Evolutionary conservation across 2,329 filamentous ascomycete species (phyloP), one percentile per base, ranked within the genome.

Genomic region (Botrytis deweyae): DNA sequence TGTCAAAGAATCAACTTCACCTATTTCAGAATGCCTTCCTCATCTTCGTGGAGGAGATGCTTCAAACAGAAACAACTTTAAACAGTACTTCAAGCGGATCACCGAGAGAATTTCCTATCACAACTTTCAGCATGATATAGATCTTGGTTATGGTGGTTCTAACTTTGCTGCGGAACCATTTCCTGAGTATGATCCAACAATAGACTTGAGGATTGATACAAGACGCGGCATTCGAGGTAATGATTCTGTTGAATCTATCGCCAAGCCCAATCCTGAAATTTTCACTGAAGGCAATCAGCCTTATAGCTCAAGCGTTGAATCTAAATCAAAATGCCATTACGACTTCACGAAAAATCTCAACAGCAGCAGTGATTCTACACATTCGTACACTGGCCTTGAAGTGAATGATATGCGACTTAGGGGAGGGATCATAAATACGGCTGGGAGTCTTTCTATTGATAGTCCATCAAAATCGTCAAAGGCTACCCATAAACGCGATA

Each of bases 81-180:
- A 9, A 22, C 12, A 10, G 40, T 16, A 14, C 33, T n/a, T 25
- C 14, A 25, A 16, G n/a, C 58, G 12, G 22, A 58, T 29, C 1
- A 6, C 12, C 7, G 55, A 33, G 36, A 69, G 38, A 33, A 58
- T 10, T 5, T 22, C 6, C 16, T 12, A 14, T 42, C 10, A 25
- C 55, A 18, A 42, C 33, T 33, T 10, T 42, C 36, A 42, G 6
- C 7, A 22, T 16, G n/a, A 42, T 33, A 58, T 69, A 42, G 66
- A 69, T 42, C 52, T 69, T 33, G 66, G 66, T 42, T 42, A 69
- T 58, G 66, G 66, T 25, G 66, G 66, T 42, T 42, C 49, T 25
- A n/a, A 25, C 14, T 33, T 58, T 33, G 16, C n/a, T 18, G 36
- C 49, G 36, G 9, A 69, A 59, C n/a, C 36, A 10, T 69, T 69